Evolutionary conservation across 2,329 filamentous ascomycete genomes (phyloP), one percentile per base, ranked within the genome.

Genomic region (Gaeumannomyces tritici): DNA sequence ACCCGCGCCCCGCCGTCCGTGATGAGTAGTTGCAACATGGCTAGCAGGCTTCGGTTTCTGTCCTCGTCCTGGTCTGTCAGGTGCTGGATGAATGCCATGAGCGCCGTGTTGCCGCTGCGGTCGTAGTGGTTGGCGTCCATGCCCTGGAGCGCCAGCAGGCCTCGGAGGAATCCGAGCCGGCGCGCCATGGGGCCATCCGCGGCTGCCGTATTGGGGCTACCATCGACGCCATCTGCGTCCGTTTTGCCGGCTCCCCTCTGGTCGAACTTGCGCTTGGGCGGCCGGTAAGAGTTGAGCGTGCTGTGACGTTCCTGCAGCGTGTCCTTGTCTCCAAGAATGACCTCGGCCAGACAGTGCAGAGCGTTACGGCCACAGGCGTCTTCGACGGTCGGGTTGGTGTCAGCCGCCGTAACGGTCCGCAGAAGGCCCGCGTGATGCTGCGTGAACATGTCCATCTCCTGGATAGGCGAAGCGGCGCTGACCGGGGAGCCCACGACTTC

Each of bases 321-420:
- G 4, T 72, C 70, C 35, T 71, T 62, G 65, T 77, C 76, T 18
- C 42, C 42, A 1, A 84, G 70, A n/a, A 77, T 77, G 8, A 79
- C 81, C 64, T 80, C 77, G 2, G 83, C 83, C n/a, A 86, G 77
- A 64, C 81, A 84, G 66, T 86, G 83, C 21, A 86, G 73, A 11
- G 78, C 82, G 64, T 86, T 86, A 27, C 81, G 79, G 6, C 83
- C 83, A 6, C 77, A 69, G 1, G 70, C 54, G 65, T 82, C 78
- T 65, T 80, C 77, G 21, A 69, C 61, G 8, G 61, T 66, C 0
- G 75, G 70, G 55, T 74, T 68, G 21, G 65, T 68, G 59, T 71
- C 67, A 3, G 74, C 73, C 2, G 69, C 70, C 9, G 69, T 71
- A 29, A 80, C 72, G 31, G 75, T 70, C 26, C 67, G 69, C 47